Evolutionary conservation across 75 land plant genomes (phyloP).

Genomic region (Sequoiadendron giganteum): DNA sequence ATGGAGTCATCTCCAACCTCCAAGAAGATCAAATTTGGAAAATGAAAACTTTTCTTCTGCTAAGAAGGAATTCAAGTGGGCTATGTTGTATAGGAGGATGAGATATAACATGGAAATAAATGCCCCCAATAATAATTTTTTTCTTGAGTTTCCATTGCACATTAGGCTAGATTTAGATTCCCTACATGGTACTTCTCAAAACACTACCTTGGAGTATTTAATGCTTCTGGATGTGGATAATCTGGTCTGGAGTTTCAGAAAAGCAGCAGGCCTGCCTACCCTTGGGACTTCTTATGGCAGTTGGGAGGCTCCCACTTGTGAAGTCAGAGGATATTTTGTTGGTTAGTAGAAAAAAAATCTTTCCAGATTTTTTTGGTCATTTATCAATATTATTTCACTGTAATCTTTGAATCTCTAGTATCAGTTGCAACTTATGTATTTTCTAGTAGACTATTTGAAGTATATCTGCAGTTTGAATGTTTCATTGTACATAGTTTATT

Average conservation of each 20-base stretch:
- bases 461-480: not conserved
- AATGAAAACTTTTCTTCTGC: not conserved
- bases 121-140: conserved; percentile 12
- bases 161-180: conserved; percentile 60
- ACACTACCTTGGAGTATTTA: conserved; percentile 85
- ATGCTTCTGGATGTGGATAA: conserved; percentile 81
- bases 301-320: conserved; percentile 63
- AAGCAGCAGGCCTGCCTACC: conserved; percentile 57
- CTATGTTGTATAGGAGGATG: not conserved
- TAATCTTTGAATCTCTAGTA: not conserved
- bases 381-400: not conserved
- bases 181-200: conserved; percentile 61
- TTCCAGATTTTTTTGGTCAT: not conserved
- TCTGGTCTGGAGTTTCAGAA: conserved; percentile 83
- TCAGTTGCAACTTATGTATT: not conserved
- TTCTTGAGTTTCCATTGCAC: conserved; percentile 70
- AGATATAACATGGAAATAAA: not conserved
- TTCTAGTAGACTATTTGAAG: not conserved
- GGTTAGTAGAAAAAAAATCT: conserved; percentile 35
- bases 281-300: conserved; percentile 76
- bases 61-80: not conserved
- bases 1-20: conserved; percentile 33
- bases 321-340: conserved; percentile 93
- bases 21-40: not conserved
- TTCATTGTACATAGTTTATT: not conserved